These are phyloP conservation scores for Verticillium tricorpus DNA, from an alignment of 2,329 filamentous ascomycete genomes.

Conservation along the genomic window DNA sequence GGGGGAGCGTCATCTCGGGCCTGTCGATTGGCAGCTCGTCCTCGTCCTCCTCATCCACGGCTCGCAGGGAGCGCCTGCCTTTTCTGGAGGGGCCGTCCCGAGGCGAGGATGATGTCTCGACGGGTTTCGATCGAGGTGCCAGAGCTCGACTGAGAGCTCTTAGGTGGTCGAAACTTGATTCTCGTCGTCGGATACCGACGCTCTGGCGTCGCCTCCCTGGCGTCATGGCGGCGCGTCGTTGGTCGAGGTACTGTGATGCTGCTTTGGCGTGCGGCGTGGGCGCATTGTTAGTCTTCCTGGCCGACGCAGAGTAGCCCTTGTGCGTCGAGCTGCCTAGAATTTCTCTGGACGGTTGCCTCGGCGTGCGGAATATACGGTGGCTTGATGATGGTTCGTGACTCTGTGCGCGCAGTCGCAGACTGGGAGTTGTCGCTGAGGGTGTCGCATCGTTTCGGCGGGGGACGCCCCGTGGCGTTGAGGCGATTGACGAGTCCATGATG, in stretches of 20 bases:
- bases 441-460: neutral
- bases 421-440: neutral
- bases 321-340: neutral
- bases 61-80: constrained; percentile 20
- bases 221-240: constrained; percentile 56
- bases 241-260: constrained; percentile 53
- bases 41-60: constrained; percentile 33
- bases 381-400: neutral
- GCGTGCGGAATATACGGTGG: neutral
- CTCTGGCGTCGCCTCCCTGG: constrained; percentile 54
- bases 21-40: constrained; percentile 44
- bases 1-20: constrained; percentile 51
- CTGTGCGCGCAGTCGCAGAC: neutral
- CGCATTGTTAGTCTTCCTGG: constrained; percentile 32
- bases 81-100: constrained; percentile 20
- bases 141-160: constrained; percentile 50
- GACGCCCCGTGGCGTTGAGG: neutral
- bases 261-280: constrained; percentile 59
- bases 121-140: constrained; percentile 43
- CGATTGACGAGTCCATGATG: neutral
- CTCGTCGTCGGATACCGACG: constrained; percentile 44
- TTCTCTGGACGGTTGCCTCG: neutral
- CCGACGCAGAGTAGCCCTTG: constrained; percentile 40
- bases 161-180: constrained; percentile 50
- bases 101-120: constrained; percentile 43